These are phyloP conservation scores for Collybia nuda DNA, from an alignment of 768 basidiomycete species.

Conservation along the genomic window DNA sequence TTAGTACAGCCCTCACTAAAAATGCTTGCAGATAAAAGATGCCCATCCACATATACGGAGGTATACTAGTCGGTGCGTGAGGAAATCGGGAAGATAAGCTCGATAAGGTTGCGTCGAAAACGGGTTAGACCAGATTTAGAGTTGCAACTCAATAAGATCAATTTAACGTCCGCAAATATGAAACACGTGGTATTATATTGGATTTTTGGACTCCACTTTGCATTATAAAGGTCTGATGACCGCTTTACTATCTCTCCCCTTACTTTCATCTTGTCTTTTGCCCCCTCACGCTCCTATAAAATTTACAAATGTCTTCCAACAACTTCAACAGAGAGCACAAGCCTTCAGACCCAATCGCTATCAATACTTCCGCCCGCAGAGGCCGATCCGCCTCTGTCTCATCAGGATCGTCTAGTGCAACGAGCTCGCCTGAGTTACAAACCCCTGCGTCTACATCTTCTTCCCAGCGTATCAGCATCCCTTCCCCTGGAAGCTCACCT, in stretches of 20 bases:
- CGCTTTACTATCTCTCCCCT: slow-evolving; percentile 7
- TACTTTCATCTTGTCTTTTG: slow-evolving; percentile 19
- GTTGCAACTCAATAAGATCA: background rate
- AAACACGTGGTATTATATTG: slow-evolving; percentile 1
- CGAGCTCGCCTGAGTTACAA: slow-evolving; percentile 47
- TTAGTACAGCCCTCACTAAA: no score
- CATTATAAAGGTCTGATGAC: slow-evolving; percentile 20
- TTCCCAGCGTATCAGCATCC: slow-evolving; percentile 41
- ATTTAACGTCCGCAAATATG: background rate
- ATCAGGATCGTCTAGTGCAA: slow-evolving; percentile 55
- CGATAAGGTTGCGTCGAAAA: background rate
- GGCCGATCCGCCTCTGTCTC: slow-evolving; percentile 64
- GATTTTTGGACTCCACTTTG: slow-evolving; percentile 7
- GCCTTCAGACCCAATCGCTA: slow-evolving; percentile 68
- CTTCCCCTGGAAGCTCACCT: slow-evolving; percentile 65
- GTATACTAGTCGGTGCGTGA: no score
- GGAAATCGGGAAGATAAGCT: no score
- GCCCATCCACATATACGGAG: no score
- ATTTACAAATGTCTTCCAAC: slow-evolving; percentile 18
- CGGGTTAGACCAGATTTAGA: background rate
- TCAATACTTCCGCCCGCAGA: slow-evolving; percentile 41
- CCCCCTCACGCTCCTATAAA: slow-evolving; percentile 8
- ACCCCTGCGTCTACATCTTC: slow-evolving; percentile 50
- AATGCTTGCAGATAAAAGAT: no score
- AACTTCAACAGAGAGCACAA: slow-evolving; percentile 28